Evolutionary conservation across 768 basidiomycete species (phyloP).

Genomic region (Boletus vermiculosoides): DNA sequence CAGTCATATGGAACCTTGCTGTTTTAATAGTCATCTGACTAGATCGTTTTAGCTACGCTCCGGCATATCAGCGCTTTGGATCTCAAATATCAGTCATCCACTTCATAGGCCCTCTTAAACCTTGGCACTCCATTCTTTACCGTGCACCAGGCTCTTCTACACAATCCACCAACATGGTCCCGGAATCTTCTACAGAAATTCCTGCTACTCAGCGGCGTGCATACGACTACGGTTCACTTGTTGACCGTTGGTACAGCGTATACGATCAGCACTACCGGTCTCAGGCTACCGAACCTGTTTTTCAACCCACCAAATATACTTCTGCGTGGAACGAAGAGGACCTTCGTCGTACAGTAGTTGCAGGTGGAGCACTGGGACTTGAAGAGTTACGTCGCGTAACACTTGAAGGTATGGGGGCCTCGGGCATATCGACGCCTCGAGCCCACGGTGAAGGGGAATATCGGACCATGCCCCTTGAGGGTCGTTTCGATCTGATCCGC

Average conservation of each 20-base stretch:
- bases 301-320: constrained; percentile 59
- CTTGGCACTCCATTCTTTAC: constrained; percentile 78
- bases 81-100: constrained; percentile 84
- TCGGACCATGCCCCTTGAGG: constrained; percentile 78
- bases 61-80: constrained; percentile 93
- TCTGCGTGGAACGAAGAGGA: constrained; percentile 69
- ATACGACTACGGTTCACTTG: constrained; percentile 77
- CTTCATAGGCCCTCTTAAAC: constrained; percentile 96
- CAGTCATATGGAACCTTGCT: constrained; percentile 37
- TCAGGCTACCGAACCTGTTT: constrained; percentile 39
- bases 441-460: constrained; percentile 66
- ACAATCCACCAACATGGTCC: constrained; percentile 32
- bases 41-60: constrained; percentile 71
- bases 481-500: constrained; percentile 85
- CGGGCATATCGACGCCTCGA: constrained; percentile 9
- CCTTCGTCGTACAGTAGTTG: background rate
- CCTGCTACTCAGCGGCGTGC: constrained; percentile 38
- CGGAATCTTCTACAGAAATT: constrained; percentile 21
- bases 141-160: constrained; percentile 56
- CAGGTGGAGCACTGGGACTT: constrained; percentile 37
- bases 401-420: constrained; percentile 29
- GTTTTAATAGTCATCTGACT: constrained; percentile 29
- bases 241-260: constrained; percentile 88
- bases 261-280: constrained; percentile 88
- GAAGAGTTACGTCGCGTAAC: constrained; percentile 38